Percentiles rank a stretch among this genome's conserved stretches.
Conservation (phyloP, 2,329 filamentous ascomycete genomes). For the Alternaria sp. region DNA sequence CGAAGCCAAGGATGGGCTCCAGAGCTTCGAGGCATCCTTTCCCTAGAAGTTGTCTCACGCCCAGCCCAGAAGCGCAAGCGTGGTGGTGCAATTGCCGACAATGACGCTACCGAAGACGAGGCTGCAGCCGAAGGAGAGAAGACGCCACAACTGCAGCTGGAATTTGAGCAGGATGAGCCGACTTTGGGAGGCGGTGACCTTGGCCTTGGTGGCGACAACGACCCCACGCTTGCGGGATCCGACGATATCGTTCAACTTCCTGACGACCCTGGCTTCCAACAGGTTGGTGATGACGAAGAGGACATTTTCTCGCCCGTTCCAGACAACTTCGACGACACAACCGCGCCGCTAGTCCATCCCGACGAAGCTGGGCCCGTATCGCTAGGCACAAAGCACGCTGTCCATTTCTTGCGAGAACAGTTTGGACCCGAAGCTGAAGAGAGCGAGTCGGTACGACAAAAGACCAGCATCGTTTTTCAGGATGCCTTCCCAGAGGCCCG, state of each 20-base stretch:
- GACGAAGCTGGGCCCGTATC: slow-evolving; percentile 87
- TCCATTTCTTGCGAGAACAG: slow-evolving; percentile 88
- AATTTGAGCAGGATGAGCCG: slow-evolving; percentile 59
- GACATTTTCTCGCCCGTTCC: slow-evolving; percentile 46
- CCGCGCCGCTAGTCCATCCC: slow-evolving; percentile 76
- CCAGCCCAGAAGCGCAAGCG: slow-evolving; percentile 91
- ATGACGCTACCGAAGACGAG: slow-evolving; percentile 71
- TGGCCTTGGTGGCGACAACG: slow-evolving; percentile 50
- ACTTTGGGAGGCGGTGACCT: slow-evolving; percentile 53
- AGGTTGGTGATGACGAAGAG: slow-evolving; percentile 44
- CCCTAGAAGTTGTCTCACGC: slow-evolving; percentile 78
- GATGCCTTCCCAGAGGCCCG: slow-evolving; percentile 82
- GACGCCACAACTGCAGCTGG: slow-evolving; percentile 72
- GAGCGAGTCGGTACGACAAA: slow-evolving; percentile 73
- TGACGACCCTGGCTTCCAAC: slow-evolving; percentile 31
- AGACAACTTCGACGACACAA: slow-evolving; percentile 79
- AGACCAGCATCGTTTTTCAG: slow-evolving; percentile 83
- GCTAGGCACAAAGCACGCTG: slow-evolving; percentile 90
- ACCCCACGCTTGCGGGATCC: slow-evolving; percentile 31
- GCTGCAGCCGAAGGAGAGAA: slow-evolving; percentile 61
- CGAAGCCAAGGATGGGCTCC: slow-evolving; percentile 84
- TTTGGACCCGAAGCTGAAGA: slow-evolving; percentile 77
- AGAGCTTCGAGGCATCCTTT: slow-evolving; percentile 90
- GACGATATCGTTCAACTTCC: slow-evolving; percentile 41
- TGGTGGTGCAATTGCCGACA: slow-evolving; percentile 82